Evolutionary conservation across 768 basidiomycete genomes (phyloP), one percentile per base, ranked within the genome.

Genomic region (Lactarius sp.): DNA sequence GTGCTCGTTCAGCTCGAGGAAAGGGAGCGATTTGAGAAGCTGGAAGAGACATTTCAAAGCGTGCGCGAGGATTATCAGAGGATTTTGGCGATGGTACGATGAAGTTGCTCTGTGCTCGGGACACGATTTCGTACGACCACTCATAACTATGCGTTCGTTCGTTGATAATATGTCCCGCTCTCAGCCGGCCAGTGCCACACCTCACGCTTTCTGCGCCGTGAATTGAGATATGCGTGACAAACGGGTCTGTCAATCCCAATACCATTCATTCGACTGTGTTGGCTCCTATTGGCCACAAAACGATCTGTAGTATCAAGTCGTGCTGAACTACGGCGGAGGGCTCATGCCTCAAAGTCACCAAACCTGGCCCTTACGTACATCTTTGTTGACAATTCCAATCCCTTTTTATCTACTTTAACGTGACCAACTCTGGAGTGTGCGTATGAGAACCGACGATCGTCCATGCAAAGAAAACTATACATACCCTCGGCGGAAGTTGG

Each of bases 21-120:
- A 66, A 80, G 87, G 59, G 96, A 98, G 71, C 81, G 94, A 33
- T 80, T 92, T 59, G 86, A 91, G 62, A 96, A 94, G 73, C 77
- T 99, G 50, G 88, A 94, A 74, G 92, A 95, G 76, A 98, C 96
- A 6, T 99, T 92, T 76, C 86, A 89, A 70, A 86, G 79, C 63
- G 93, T 98, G 12, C 78, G 79, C 50, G 86, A 92, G 50, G 94
- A 94, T 73, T 99, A 99, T 69, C 77, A 79, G 70, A 82, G 94
- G 52, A 87, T 98, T 71, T 75, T 97, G 49, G 81, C 77, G 8
- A 77, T 81, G 74, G 74, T 86, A 22, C 66, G 57, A 14, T 50
- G 13, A 14, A 6, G 16, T 3, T 31, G 4, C 14, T 6, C 2
- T 36, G 1, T 1, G 1, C 16, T 16, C 22, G 2, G 7, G 31